Conservation (phyloP, 176 grass and related monocot species). For the Bonia amplexicaulis region DNA sequence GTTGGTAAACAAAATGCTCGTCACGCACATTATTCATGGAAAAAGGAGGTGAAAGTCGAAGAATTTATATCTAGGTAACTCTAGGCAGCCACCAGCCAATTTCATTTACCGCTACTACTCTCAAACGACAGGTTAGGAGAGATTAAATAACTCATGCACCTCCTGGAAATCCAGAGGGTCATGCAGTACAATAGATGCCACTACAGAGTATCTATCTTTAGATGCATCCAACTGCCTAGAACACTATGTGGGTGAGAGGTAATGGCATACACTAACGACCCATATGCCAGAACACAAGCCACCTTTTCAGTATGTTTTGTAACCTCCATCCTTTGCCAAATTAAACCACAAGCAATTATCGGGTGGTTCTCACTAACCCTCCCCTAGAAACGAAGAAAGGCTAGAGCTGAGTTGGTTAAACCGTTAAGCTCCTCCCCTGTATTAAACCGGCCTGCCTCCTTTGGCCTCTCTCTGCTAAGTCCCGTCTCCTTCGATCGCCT, state of each 20-base stretch:
- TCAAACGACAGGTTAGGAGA: background rate
- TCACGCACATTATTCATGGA: background rate
- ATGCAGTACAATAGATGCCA: background rate
- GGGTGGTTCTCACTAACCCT: background rate
- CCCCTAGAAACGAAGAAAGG: constrained; percentile 5
- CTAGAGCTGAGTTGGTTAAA: constrained; percentile 28
- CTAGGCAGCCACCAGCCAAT: background rate
- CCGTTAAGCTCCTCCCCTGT: constrained; percentile 5
- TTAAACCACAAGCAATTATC: constrained; percentile 17
- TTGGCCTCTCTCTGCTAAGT: background rate
- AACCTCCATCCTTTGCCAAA: background rate
- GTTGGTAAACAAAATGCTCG: too few relatives aligned
- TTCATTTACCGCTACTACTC: background rate
- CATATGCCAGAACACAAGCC: background rate
- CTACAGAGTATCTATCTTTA: constrained; percentile 22
- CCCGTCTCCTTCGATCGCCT: background rate
- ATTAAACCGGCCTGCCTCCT: constrained; percentile 14
- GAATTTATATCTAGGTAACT: background rate
- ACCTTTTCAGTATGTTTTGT: background rate
- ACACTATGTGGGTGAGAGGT: too few relatives aligned
- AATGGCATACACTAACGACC: background rate
- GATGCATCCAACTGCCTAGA: background rate
- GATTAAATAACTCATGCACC: background rate
- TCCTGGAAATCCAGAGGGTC: background rate
- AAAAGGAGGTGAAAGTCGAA: background rate